Evolutionary conservation across 352 stramenopile genomes (phyloP).

Genomic region (Phytophthora hibernalis): DNA sequence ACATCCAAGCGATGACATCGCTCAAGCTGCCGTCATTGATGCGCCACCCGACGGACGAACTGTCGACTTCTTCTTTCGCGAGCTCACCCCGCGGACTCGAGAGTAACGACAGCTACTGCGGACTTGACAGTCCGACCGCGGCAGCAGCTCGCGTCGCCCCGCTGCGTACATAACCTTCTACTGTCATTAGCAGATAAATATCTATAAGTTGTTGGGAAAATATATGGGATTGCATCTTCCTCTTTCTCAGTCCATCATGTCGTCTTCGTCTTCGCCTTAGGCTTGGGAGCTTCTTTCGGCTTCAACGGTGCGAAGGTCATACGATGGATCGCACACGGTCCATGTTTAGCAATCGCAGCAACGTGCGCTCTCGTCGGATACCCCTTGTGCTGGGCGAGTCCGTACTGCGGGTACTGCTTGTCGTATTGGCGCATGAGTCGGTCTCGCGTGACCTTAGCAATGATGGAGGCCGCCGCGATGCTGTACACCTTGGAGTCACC

Average conservation of each 20-base stretch:
- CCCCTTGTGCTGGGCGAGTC: constrained; percentile 97
- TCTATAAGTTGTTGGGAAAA: constrained; percentile 30
- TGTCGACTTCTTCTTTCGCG: constrained; percentile 44
- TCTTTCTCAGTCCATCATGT: no score
- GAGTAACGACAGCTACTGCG: constrained; percentile 41
- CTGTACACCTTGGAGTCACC: constrained; percentile 96
- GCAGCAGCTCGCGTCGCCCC: constrained; percentile 28
- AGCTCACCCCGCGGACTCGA: constrained; percentile 41
- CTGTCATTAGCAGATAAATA: constrained; percentile 27
- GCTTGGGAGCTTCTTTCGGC: constrained; percentile 49
- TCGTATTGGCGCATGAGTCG: constrained; percentile 97
- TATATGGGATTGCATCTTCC: constrained; percentile 20
- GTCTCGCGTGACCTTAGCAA: constrained; percentile 98
- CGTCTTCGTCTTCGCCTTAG: constrained; percentile 17
- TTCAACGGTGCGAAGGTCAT: constrained; percentile 97
- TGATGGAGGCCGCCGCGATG: constrained; percentile 98
- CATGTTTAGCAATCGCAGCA: constrained; percentile 86
- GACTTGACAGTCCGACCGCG: constrained; percentile 30
- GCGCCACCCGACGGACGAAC: constrained; percentile 40
- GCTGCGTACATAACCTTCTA: constrained; percentile 30
- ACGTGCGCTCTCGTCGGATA: constrained; percentile 96
- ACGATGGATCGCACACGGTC: constrained; percentile 95
- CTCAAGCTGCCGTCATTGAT: constrained; percentile 41
- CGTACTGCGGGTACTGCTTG: constrained; percentile 93
- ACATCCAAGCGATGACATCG: constrained; percentile 53